These are phyloP conservation scores for Suhomyces sp. DNA, from an alignment of 805 yeast species.

Conservation along the genomic window DNA sequence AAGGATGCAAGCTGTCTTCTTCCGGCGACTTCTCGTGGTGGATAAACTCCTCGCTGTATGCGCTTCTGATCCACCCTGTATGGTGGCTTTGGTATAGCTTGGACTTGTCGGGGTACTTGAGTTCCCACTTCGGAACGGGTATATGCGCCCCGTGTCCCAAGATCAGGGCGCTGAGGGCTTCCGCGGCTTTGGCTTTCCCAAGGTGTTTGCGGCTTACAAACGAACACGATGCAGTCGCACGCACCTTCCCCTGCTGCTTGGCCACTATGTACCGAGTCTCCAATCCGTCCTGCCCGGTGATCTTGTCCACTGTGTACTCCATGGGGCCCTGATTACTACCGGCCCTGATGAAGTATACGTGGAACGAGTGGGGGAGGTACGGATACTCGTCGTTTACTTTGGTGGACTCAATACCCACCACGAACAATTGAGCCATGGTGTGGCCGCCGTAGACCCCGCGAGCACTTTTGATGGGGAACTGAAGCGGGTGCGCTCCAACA, in stretches of 20 bases:
- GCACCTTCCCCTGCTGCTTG: conserved; percentile 49
- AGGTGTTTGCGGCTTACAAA: conserved; percentile 17
- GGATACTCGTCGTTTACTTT: conserved; percentile 10
- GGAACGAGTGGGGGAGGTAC: conserved; percentile 55
- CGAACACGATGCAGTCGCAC: conserved; percentile 51
- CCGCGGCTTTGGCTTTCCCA: not conserved
- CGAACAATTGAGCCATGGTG: conserved; percentile 59
- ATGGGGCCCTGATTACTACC: conserved; percentile 48
- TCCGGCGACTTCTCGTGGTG: conserved; percentile 33
- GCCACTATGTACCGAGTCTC: conserved; percentile 54
- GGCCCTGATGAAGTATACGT: conserved; percentile 57
- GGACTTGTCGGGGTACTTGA: conserved; percentile 26
- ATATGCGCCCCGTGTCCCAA: not conserved
- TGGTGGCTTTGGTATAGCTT: conserved; percentile 26
- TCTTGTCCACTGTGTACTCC: conserved; percentile 49
- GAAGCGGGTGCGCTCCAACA: conserved; percentile 32
- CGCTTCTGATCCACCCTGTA: conserved; percentile 37
- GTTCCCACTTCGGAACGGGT: conserved; percentile 3
- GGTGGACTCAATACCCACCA: conserved; percentile 54
- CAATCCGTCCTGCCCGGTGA: conserved; percentile 53
- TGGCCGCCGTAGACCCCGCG: conserved; percentile 74
- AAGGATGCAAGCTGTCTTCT: conserved; percentile 25
- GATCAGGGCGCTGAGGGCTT: not conserved
- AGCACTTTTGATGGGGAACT: conserved; percentile 43
- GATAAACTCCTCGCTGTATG: conserved; percentile 35